Evolutionary conservation across 2,329 filamentous ascomycete species (phyloP), one percentile per base, ranked within the genome.

Genomic region (Venturia nashicola): DNA sequence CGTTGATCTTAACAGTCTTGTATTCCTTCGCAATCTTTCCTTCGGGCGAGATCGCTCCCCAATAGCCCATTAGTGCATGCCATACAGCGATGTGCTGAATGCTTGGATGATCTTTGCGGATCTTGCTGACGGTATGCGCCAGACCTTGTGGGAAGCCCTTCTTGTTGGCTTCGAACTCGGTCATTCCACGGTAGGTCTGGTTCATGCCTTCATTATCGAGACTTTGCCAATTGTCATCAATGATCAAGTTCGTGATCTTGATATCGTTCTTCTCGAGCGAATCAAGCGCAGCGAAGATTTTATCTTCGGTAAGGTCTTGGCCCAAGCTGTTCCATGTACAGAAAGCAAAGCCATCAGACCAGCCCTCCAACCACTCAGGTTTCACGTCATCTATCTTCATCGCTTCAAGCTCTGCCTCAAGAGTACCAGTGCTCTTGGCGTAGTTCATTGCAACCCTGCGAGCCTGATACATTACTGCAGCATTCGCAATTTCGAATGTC

Each of bases 301-400:
- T 95, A 23, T 90, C 80, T 66, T 93, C 89, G 0, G 87, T 94
- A 42, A 99, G 79, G 55, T 86, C 78, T 69, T 95, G 90, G 0
- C 94, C 94, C 0, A 99, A 79, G 0, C 86, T 89, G 71, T 97
- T 99, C 94, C 94, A 99, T 0, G 94, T 99, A 73, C 94, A 99
- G 72, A 94, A 99, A 0, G 91, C 90, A 44, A 99, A 78, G 0
- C 91, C 91, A 73, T 97, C 94, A 71, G 92, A 92, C 91, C 92
- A 97, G 65, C 89, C 85, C 67, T 94, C 86, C 60, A 90, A 77
- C 91, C 91, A 96, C 71, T 85, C 75, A 6, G 80, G 76, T 63
- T 80, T 79, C 42, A 86, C 75, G 5, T 80, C 80, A 34, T 79
- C 71, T 14, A 78, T 75, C 18, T 75, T 74, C 8, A 82, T 68